Percentiles rank a stretch among this genome's conserved stretches.
phyloP scores from a whole-genome alignment of 208 protist genomes.

The Wallacemonas sp. region DNA sequence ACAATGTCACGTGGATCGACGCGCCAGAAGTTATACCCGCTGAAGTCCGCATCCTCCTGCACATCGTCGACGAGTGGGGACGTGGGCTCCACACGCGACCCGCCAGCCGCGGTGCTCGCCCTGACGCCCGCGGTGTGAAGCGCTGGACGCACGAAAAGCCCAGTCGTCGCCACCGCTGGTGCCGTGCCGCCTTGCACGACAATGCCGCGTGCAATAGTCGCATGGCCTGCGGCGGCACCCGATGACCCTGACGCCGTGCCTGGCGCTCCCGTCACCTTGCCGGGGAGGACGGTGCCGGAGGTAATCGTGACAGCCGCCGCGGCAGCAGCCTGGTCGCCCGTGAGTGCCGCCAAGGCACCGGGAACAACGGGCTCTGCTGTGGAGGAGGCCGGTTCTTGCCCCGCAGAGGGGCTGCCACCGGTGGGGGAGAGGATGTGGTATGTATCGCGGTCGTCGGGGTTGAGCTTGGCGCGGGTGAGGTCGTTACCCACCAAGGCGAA shows the following conservation, averaged over 20 bases:
- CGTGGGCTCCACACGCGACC: neutral
- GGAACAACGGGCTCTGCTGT: too few species aligned
- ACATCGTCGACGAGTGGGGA: slow-evolving; percentile 23
- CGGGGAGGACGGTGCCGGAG: neutral
- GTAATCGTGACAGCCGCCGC: neutral
- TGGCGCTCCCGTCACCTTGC: neutral
- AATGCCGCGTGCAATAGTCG: neutral
- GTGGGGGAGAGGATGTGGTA: neutral
- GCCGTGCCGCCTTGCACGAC: neutral
- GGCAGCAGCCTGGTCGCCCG: neutral
- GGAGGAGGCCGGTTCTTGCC: too few species aligned
- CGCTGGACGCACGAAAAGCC: neutral
- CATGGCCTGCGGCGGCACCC: neutral
- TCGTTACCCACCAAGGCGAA: slow-evolving; percentile 12
- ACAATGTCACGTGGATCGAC: slow-evolving; percentile 57
- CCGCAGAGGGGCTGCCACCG: too few species aligned
- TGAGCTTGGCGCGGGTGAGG: neutral
- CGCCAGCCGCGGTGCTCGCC: neutral
- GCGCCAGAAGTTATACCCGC: slow-evolving; percentile 78
- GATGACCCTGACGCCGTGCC: neutral
- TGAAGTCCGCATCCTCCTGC: slow-evolving; percentile 60
- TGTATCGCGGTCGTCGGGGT: neutral
- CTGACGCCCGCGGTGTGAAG: neutral
- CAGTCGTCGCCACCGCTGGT: neutral
- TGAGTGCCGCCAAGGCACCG: neutral